These are phyloP conservation scores for Spinacia oleracea DNA, from an alignment of 179 eudicot species.

Conservation along the genomic window DNA sequence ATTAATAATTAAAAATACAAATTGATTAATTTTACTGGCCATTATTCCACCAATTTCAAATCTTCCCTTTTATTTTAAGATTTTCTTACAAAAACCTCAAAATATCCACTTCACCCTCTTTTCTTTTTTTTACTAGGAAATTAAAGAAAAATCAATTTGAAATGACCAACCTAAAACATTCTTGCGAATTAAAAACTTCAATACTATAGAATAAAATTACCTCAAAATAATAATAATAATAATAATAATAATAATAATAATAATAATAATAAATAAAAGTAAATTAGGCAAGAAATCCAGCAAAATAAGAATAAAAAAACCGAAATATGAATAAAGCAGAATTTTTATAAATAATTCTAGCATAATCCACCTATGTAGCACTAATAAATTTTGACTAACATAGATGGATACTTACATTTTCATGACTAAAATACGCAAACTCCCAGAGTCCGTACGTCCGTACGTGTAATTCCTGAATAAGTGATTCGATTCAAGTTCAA, in stretches of 20 bases:
- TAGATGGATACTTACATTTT: slow-evolving; percentile 7
- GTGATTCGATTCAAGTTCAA: slow-evolving; percentile 10
- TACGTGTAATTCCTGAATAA: too few species aligned
- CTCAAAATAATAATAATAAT: too few species aligned
- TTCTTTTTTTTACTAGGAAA: too few species aligned
- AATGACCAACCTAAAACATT: too few species aligned
- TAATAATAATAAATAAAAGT: not conserved
- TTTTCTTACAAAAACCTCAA: not conserved
- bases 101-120: slow-evolving; percentile 7
- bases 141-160: too few species aligned
- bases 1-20: not conserved
- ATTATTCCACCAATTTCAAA: not conserved
- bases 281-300: not conserved
- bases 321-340: not conserved
- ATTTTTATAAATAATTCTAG: slow-evolving; percentile 11
- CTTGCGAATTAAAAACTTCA: too few species aligned
- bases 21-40: not conserved
- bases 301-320: not conserved
- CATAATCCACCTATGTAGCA: slow-evolving; percentile 11
- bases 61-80: not conserved
- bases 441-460: not conserved
- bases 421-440: not conserved
- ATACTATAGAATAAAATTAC: too few species aligned
- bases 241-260: too few species aligned
- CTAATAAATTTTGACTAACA: not conserved